These are phyloP conservation scores for Aspergillus calidoustus DNA, from an alignment of 2,329 filamentous ascomycete genomes.

Conservation along the genomic window DNA sequence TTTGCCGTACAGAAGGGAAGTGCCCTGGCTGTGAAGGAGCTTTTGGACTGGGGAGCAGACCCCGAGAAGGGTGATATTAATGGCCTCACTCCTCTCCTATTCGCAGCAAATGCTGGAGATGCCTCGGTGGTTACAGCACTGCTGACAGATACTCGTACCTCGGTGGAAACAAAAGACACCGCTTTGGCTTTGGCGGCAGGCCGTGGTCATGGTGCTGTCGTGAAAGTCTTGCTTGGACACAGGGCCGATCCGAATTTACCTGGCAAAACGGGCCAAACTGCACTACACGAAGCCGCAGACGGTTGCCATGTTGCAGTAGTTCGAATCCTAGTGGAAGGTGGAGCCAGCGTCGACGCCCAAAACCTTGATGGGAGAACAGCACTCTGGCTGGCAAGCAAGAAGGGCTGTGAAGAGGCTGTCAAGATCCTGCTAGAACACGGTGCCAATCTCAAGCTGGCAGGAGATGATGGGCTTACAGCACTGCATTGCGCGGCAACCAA, in stretches of 20 bases:
- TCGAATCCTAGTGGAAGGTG: not conserved
- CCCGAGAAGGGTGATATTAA: not conserved
- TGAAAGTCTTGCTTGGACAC: not conserved
- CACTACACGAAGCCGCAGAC: not conserved
- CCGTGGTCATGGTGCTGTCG: not conserved
- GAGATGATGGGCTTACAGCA: not conserved
- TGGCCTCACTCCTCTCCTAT: not conserved
- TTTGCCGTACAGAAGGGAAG: not conserved
- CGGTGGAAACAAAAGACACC: not conserved
- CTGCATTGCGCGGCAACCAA: not conserved
- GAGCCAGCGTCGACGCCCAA: not conserved
- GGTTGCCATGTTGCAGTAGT: not conserved
- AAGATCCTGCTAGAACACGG: not conserved
- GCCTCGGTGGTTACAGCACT: not conserved
- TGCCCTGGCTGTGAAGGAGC: not conserved
- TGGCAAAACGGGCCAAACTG: not conserved
- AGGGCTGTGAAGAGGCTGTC: no score
- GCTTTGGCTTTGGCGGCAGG: not conserved
- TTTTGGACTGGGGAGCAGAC: not conserved
- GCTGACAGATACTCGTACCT: not conserved
- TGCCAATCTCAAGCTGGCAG: not conserved
- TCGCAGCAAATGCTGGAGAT: not conserved
- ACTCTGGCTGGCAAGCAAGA: not conserved
- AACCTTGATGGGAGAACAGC: not conserved
- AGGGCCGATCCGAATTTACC: not conserved